Evolutionary conservation across 2,329 filamentous ascomycete species (phyloP).

Genomic region (Apiospora pterosperma): DNA sequence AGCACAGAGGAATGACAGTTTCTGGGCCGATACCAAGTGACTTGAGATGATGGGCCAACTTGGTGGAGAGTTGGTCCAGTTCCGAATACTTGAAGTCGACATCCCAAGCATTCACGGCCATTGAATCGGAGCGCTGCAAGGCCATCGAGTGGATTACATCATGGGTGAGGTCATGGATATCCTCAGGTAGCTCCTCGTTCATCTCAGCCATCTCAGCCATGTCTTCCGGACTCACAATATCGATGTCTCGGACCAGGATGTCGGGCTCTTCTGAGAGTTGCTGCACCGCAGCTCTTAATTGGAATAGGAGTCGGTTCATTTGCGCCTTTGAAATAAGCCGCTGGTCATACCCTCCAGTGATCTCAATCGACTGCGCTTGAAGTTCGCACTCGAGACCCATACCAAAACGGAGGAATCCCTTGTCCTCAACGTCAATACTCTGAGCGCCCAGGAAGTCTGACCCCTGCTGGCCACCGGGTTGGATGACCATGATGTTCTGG

Average conservation of each 20-base stretch:
- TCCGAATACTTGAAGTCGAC: conserved; percentile 25
- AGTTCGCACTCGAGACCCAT: conserved; percentile 1
- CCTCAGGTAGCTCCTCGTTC: conserved; percentile 2
- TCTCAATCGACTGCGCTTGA: neutral
- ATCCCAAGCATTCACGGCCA: conserved; percentile 20
- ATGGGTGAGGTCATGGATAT: neutral
- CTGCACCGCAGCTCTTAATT: conserved; percentile 9
- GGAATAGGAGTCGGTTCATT: conserved; percentile 4
- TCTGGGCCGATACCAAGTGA: conserved; percentile 3
- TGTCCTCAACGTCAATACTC: neutral
- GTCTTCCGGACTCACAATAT: conserved; percentile 11
- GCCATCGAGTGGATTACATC: conserved; percentile 4
- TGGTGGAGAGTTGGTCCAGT: conserved; percentile 19
- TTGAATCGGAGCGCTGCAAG: neutral
- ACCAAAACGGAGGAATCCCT: neutral
- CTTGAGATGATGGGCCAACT: conserved; percentile 17
- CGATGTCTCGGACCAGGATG: conserved; percentile 5
- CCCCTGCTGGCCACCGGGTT: neutral
- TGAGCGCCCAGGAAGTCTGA: conserved; percentile 6
- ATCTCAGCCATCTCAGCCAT: conserved; percentile 3
- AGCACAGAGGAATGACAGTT: conserved; percentile 18
- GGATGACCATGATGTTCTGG: conserved; percentile 2
- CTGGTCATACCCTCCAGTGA: conserved; percentile 2
- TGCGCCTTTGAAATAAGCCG: conserved; percentile 5
- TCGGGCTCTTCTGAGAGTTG: conserved; percentile 9